Evolutionary conservation across 2,329 filamentous ascomycete genomes (phyloP), one percentile per base, ranked within the genome.

Genomic region (Mariannaea sp.): DNA sequence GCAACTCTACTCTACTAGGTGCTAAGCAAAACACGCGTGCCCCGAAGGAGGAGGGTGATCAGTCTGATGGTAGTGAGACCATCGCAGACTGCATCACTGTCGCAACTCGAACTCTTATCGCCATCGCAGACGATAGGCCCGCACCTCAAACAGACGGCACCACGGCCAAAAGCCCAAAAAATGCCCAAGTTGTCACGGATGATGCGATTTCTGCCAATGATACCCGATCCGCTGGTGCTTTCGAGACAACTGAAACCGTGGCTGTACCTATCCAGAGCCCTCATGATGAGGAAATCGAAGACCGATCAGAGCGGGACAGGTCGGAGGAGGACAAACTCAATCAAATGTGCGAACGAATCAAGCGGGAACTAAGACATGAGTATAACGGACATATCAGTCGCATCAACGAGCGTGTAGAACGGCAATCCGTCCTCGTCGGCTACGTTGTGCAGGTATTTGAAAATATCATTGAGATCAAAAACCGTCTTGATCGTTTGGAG

Each of bases 391-490:
- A 45, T n/a, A 16, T 52, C 17, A 14, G 7, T 19, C 29, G 35
- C 16, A 26, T 32, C 13, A 30, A 45, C 6, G 5, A 27, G 16
- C 41, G 42, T 19, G 19, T 43, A n/a, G 27, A 26, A 38, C 13
- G 26, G 24, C 41, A 29, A 3, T 14, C 35, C 12, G 9, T 30
- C 16, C 35, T 22, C 19, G 32, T 22, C 13, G 16, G 32, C 5
- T 32, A 45, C 35, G 12, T 44, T 3, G 20, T 26, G 2, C 17
- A 20, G 13, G 5, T 51, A n/a, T 45, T 40, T 20, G 26, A 14
- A 16, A 33, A 51, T 4, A 33, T 51, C 29, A 32, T 42, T 7
- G 41, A 26, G 27, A 52, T 52, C 10, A 52, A 52, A 22, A 41
- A 29, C 8, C 42, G 41, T 5, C 33, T 52, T 13, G 36, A 19